A percentile compares a stretch with the other conserved stretches of the same genome.
These are phyloP conservation scores for Phoenix dactylifera DNA, from an alignment of 176 grass and related monocot species.

Conservation along the genomic window DNA sequence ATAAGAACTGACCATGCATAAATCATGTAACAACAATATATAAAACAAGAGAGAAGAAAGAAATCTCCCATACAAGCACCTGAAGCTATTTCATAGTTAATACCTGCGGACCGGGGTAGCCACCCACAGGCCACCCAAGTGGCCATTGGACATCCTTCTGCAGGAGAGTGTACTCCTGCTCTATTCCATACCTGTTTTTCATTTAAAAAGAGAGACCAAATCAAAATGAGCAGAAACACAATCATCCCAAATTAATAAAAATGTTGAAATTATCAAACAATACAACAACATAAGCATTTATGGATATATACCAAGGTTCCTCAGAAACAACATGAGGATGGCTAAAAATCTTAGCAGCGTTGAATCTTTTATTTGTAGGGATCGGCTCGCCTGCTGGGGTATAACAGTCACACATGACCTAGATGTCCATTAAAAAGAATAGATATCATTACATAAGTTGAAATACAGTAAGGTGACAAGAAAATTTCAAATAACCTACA, in stretches of 20 bases:
- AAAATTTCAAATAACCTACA: too few relatives aligned
- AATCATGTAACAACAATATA: too few relatives aligned
- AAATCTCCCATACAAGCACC: too few relatives aligned
- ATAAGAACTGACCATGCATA: too few relatives aligned
- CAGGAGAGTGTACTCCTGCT: constrained; percentile 98
- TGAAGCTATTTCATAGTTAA: too few relatives aligned
- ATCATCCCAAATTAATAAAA: neutral
- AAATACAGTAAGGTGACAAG: too few relatives aligned
- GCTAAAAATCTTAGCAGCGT: constrained; percentile 79
- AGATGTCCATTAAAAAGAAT: constrained; percentile 4
- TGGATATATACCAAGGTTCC: constrained; percentile 55
- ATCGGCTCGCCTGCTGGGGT: constrained; percentile 88
- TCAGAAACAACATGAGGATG: constrained; percentile 59
- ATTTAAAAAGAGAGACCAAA: too few relatives aligned
- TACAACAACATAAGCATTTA: too few relatives aligned
- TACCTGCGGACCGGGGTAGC: constrained; percentile 93
- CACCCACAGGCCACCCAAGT: constrained; percentile 91
- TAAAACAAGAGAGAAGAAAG: too few relatives aligned
- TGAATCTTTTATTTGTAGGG: constrained; percentile 76
- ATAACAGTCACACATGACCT: constrained; percentile 99
- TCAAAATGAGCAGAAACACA: neutral
- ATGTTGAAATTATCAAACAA: neutral
- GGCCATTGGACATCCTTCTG: constrained; percentile 95
- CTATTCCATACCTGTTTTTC: constrained; percentile 77
- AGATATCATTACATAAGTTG: too few relatives aligned